A percentile compares a stretch with the other conserved stretches of the same genome.
Conservation (phyloP, 164 flowering plant species). For the Annona squamosa region DNA sequence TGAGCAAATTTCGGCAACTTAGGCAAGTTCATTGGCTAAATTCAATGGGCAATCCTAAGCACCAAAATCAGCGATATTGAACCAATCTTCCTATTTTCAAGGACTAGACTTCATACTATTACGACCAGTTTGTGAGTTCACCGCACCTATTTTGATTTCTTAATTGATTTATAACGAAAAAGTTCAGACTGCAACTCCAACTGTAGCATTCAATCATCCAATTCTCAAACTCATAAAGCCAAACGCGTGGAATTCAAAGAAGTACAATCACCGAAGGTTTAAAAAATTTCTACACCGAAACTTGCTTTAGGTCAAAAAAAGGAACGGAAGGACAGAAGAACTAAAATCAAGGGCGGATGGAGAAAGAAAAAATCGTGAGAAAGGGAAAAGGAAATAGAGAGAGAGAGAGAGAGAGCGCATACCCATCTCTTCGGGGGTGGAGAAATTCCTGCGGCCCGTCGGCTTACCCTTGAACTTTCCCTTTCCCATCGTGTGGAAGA, state of each 20-base stretch:
- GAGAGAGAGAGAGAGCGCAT: constrained; percentile 10
- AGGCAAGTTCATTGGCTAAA: not conserved
- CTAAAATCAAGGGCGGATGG: not conserved
- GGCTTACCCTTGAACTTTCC: constrained; percentile 75
- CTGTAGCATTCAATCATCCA: too few relatives aligned
- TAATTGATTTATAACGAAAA: too few relatives aligned
- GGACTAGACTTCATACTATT: too few relatives aligned
- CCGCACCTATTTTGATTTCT: too few relatives aligned
- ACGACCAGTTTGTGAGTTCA: too few relatives aligned
- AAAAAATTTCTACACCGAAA: not conserved
- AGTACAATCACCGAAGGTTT: too few relatives aligned
- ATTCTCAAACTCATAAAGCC: too few relatives aligned
- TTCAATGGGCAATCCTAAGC: too few relatives aligned
- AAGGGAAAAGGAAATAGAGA: constrained; percentile 6
- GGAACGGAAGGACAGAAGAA: not conserved
- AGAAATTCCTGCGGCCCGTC: constrained; percentile 62
- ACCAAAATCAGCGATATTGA: too few relatives aligned
- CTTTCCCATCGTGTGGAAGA: constrained; percentile 29
- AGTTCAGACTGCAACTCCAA: too few relatives aligned
- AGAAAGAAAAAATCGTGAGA: not conserved
- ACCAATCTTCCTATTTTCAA: too few relatives aligned
- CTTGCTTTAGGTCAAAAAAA: not conserved
- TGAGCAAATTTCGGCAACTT: not conserved
- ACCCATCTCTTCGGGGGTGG: constrained; percentile 62
- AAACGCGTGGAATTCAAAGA: too few relatives aligned